Evolutionary conservation across 108 stramenopile genomes (phyloP).

Genomic region (Chaetoceros muelleri): DNA sequence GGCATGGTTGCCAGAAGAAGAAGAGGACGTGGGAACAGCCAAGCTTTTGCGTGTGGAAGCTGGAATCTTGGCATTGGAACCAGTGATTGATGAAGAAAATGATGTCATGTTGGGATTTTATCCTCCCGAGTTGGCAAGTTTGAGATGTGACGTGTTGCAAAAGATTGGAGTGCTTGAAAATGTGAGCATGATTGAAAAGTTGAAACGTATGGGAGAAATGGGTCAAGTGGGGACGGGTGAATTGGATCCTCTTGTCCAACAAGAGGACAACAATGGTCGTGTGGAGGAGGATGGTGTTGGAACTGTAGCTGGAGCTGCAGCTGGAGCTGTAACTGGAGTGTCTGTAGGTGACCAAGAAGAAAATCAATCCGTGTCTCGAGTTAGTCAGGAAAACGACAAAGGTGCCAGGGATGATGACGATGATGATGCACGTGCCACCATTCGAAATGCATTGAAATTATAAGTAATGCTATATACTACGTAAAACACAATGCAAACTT

Average conservation of each 20-base stretch:
- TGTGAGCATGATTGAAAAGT: neutral
- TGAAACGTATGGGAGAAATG: neutral
- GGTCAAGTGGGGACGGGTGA: neutral
- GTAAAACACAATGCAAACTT: too few relatives aligned
- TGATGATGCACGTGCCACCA: too few relatives aligned
- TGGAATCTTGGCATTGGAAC: slow-evolving; percentile 64
- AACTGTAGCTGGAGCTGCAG: too few relatives aligned
- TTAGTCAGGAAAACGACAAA: too few relatives aligned
- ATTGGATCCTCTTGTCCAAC: neutral
- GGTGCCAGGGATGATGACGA: too few relatives aligned
- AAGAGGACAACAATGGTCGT: too few relatives aligned
- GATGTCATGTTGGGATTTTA: slow-evolving; percentile 63
- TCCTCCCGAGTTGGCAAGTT: slow-evolving; percentile 63
- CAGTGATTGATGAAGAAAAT: slow-evolving; percentile 46
- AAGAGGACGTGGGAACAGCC: slow-evolving; percentile 20
- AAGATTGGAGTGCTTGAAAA: slow-evolving; percentile 66
- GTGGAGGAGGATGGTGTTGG: too few relatives aligned
- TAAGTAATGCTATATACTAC: too few relatives aligned
- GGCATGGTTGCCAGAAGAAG: slow-evolving; percentile 71
- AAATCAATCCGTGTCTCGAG: too few relatives aligned
- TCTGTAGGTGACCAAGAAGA: too few relatives aligned
- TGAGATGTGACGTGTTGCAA: slow-evolving; percentile 65
- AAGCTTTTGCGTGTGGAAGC: slow-evolving; percentile 65
- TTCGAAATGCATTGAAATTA: too few relatives aligned
- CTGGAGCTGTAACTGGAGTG: too few relatives aligned